Evolutionary conservation across 2,329 filamentous ascomycete species (phyloP).

Genomic region (Corniculantispora saksenae): DNA sequence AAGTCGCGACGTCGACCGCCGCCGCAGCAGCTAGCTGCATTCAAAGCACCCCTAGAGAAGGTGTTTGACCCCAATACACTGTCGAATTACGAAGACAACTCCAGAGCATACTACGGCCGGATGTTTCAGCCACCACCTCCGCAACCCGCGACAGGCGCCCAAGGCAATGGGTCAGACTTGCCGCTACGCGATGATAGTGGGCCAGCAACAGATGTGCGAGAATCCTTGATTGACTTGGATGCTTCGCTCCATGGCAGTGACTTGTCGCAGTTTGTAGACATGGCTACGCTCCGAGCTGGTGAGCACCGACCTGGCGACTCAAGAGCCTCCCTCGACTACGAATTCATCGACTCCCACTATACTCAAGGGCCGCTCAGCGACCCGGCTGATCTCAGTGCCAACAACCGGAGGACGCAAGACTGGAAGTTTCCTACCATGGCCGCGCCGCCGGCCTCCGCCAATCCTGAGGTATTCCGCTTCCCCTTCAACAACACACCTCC

Average conservation of each 20-base stretch:
- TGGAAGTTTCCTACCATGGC: constrained; percentile 61
- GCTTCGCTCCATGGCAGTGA: constrained; percentile 58
- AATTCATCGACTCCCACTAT: constrained; percentile 45
- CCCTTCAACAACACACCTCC: constrained; percentile 39
- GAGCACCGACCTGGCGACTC: constrained; percentile 43
- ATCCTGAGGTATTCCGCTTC: constrained; percentile 55
- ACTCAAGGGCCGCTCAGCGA: constrained; percentile 58
- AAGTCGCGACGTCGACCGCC: constrained; percentile 57
- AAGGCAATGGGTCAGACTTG: constrained; percentile 50
- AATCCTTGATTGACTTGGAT: constrained; percentile 67
- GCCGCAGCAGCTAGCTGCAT: constrained; percentile 57
- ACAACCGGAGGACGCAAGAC: constrained; percentile 53
- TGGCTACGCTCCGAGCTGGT: constrained; percentile 60
- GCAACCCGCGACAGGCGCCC: constrained; percentile 9
- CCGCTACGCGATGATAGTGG: constrained; percentile 59
- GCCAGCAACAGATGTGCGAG: constrained; percentile 52
- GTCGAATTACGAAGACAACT: constrained; percentile 65
- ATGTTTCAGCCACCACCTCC: constrained; percentile 38
- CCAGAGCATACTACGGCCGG: constrained; percentile 59
- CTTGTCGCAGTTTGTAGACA: constrained; percentile 59
- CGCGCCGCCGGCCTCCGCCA: constrained; percentile 51
- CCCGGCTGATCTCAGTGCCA: constrained; percentile 52
- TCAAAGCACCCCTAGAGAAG: constrained; percentile 63
- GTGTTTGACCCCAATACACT: constrained; percentile 67
- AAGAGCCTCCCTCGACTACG: constrained; percentile 51